Evolutionary conservation across 1,284 basidiomycete species (phyloP), one percentile per base, ranked within the genome.

Genomic region (Papiliotrema fonsecae): DNA sequence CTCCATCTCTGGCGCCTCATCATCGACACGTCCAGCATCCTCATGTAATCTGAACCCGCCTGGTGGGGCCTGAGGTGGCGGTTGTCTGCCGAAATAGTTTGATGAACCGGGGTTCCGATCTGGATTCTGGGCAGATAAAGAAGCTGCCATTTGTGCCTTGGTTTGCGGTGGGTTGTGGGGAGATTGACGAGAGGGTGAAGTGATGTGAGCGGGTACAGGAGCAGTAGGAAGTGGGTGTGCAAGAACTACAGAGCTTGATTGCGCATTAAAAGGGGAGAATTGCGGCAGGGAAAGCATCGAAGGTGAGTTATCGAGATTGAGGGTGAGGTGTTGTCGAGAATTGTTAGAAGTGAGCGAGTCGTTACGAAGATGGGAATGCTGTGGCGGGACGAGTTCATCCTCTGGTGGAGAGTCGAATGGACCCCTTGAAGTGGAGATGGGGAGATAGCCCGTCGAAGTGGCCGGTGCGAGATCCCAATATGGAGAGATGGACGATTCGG

Each of bases 191-290:
- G 93, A 88, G 93, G 77, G 79, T 76, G 49, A 80, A 91, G 71
- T 93, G 91, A 87, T 80, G 82, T 69, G 92, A 91, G 74, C 86
- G 81, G 49, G 76, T 79, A 40, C 85, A 86, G 55, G 88, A 93
- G 75, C 83, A 88, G 6, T 90, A n/a, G 22, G 26, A n/a, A n/a
- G n/a, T 11, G 40, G 45, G 6, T n/a, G n/a, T n/a, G 18, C 28
- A 21, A 24, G 22, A 27, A 18, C 10, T 6, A 19, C 11, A 31
- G 28, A 14, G 18, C 5, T 5, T 4, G 22, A 16, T 6, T 22
- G 16, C 6, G 6, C 6, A 13, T 6, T 27, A 16, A 9, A 35
- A 11, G n/a, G 34, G 16, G 30, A 49, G 25, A 24, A 42, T 21
- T 14, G 37, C 9, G 27, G 27, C n/a, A 44, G 16, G 11, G 27